Evolutionary conservation across 306 rosid genomes (phyloP), one percentile per base, ranked within the genome.

Genomic region (Trifolium dubium): DNA sequence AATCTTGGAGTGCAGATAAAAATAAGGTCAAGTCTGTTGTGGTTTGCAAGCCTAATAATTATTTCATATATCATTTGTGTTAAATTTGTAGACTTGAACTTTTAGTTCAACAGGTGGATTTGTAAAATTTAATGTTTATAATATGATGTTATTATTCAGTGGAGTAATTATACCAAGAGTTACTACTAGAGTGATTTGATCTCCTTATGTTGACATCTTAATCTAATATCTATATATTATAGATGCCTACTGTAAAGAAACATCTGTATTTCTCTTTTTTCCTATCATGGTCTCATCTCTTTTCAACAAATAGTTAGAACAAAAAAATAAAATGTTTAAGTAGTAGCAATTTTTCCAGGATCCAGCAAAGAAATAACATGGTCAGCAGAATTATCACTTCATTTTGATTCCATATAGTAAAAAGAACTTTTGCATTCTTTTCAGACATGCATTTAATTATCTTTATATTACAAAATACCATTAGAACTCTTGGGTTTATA

Each of bases 41-140:
- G 65, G 68, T 44, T 4, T 53, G 73, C 18, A 31, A 67, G 51
- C 61, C 12, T 19, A 67, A 65, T 75, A 49, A 28, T 19, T 62
- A 9, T 58, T 39, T 28, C n/a, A 28, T 40, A 55, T 18, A 34
- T 74, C 15, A 12, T 51, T 32, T 67, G 46, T 62, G 46, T 29
- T 35, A 62, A 62, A 62, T 31, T 59, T 13, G 40, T 30, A 60
- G 65, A 30, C 23, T 14, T 60, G 65, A 31, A 60, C 65, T 60
- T 56, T 56, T 28, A 56, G 28, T 28, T 56, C 15, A 4, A 56
- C n/a, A 3, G 10, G 63, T 14, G 65, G 65, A 60, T 60, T 51
- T 30, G 40, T 60, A 41, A 60, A 59, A 31, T 59, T 30, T 59
- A 12, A 30, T 59, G 65, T 6, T 13, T 31, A 59, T 34, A 30